Percentiles rank a stretch among this genome's conserved stretches.
Evolutionary conservation across 148 eudicot species (phyloP).

Genomic region (Linanthus parryae): DNA sequence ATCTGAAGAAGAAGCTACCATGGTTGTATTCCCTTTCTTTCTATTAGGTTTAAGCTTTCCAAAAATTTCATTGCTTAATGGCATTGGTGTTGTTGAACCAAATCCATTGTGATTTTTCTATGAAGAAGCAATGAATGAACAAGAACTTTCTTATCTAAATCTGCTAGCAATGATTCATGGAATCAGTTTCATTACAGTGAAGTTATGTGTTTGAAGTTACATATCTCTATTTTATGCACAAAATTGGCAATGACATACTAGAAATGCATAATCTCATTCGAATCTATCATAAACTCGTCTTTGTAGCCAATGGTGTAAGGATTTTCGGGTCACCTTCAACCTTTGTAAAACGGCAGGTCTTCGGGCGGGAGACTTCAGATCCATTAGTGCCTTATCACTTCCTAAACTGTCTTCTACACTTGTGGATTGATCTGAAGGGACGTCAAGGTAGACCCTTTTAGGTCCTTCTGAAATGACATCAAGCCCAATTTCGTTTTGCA

Average conservation of each 20-base stretch:
- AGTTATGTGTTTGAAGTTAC: too few species aligned
- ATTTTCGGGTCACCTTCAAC: conserved; percentile 53
- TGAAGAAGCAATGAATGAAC: too few species aligned
- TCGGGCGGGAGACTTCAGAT: conserved; percentile 34
- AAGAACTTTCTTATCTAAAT: too few species aligned
- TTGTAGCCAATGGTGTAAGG: conserved; percentile 57
- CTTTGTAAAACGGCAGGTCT: conserved; percentile 63
- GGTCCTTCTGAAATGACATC: conserved; percentile 47
- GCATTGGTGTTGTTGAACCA: too few species aligned
- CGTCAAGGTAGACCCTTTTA: conserved; percentile 7
- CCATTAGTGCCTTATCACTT: conserved; percentile 6
- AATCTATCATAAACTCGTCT: conserved; percentile 17
- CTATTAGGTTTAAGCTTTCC: too few species aligned
- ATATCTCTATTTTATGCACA: too few species aligned
- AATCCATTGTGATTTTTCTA: too few species aligned
- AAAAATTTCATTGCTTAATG: too few species aligned
- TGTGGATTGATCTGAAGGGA: conserved; percentile 11
- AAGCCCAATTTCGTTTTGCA: conserved; percentile 63
- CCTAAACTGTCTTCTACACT: conserved; percentile 7
- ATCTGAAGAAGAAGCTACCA: too few species aligned
- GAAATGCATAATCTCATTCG: background rate
- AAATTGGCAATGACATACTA: conserved; percentile 61
- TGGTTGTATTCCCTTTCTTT: too few species aligned
- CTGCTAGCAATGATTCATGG: too few species aligned
- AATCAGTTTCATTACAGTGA: too few species aligned